A percentile compares a stretch with the other conserved stretches of the same genome.
Conservation (phyloP, 768 basidiomycete species). For the Gymnopilus junonius region DNA sequence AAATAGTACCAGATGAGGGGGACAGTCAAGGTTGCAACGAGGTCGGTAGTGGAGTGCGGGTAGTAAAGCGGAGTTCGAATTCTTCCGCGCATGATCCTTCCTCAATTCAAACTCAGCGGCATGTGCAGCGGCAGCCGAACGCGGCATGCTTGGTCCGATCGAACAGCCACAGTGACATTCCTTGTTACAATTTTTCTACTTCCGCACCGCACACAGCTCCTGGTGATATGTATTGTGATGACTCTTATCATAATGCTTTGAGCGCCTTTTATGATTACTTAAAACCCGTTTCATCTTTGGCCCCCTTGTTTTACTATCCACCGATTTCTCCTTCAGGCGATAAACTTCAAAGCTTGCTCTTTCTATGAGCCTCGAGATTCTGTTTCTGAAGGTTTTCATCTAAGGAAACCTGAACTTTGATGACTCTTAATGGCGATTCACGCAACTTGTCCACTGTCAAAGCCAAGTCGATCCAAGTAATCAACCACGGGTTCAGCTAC, state of each 20-base stretch:
- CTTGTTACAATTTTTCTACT: not conserved
- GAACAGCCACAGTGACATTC: not conserved
- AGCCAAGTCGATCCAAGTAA: too few species aligned
- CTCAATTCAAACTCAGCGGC: conserved; percentile 15
- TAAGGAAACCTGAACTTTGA: too few species aligned
- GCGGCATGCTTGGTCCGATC: not conserved
- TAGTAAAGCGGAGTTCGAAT: conserved; percentile 11
- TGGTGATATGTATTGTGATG: not conserved
- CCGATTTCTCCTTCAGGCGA: not conserved
- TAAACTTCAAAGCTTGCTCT: too few species aligned
- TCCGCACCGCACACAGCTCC: conserved; percentile 2
- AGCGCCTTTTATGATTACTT: not conserved
- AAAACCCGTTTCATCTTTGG: not conserved
- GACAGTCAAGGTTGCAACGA: not conserved
- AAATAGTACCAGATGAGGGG: conserved; percentile 1
- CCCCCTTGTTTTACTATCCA: not conserved
- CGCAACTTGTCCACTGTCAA: too few species aligned
- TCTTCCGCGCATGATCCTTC: not conserved
- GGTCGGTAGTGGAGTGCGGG: not conserved
- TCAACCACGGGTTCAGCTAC: too few species aligned
- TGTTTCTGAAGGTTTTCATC: too few species aligned
- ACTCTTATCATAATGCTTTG: not conserved
- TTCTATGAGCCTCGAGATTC: too few species aligned
- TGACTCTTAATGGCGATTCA: too few species aligned
- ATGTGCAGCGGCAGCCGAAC: not conserved